phyloP scores from a whole-genome alignment of 805 yeast species.

The Starmerella roubikii region DNA sequence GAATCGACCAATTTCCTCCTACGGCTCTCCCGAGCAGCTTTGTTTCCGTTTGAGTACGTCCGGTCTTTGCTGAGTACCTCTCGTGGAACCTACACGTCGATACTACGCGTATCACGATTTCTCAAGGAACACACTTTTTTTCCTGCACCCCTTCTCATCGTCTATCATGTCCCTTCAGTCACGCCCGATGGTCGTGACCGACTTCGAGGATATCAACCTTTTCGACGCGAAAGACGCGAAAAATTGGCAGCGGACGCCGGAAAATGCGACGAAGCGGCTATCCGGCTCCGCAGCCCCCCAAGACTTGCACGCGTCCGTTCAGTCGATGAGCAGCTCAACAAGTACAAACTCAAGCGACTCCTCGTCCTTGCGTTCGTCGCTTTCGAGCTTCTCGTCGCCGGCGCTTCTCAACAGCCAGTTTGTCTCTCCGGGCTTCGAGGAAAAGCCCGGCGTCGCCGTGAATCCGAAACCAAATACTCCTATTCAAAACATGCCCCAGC shows the following conservation, averaged over 20 bases:
- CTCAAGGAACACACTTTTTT: too few relatives aligned
- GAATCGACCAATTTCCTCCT: too few relatives aligned
- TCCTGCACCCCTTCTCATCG: too few relatives aligned
- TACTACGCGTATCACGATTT: too few relatives aligned
- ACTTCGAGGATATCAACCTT: slow-evolving; percentile 18
- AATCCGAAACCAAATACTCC: background rate
- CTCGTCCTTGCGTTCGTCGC: slow-evolving; percentile 18
- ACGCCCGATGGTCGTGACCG: slow-evolving; percentile 6
- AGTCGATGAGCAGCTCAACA: slow-evolving; percentile 15
- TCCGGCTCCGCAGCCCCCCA: background rate
- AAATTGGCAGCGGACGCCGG: background rate
- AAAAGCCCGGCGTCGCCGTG: background rate
- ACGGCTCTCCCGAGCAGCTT: too few relatives aligned
- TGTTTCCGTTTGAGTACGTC: too few relatives aligned
- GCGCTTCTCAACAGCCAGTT: slow-evolving; percentile 4
- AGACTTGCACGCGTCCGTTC: slow-evolving; percentile 8
- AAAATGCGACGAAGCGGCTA: background rate
- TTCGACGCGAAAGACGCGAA: slow-evolving; percentile 6
- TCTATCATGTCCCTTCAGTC: too few relatives aligned
- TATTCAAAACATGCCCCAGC: too few relatives aligned
- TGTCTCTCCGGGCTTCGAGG: too few relatives aligned
- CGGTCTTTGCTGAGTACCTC: too few relatives aligned
- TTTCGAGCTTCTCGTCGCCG: slow-evolving; percentile 16
- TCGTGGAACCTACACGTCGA: too few relatives aligned
- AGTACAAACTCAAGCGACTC: slow-evolving; percentile 20